phyloP scores from a whole-genome alignment of 306 rosid species.

The Senna tora region DNA sequence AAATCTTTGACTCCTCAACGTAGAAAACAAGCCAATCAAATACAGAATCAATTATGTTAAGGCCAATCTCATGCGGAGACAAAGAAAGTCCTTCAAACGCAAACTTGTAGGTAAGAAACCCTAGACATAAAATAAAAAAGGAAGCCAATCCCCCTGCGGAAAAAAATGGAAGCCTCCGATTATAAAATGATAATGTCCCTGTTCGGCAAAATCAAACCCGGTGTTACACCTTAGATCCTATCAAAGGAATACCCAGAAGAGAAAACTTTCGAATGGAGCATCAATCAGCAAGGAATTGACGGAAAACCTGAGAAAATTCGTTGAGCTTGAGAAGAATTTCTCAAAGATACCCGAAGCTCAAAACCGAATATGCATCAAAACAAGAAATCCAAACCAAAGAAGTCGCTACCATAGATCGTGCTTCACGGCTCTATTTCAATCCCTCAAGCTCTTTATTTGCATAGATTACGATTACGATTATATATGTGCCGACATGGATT shows the following conservation, averaged over 20 bases:
- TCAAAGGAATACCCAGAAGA: constrained; percentile 16
- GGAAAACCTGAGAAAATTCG: constrained; percentile 39
- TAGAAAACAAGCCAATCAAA: constrained; percentile 7
- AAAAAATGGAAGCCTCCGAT: neutral
- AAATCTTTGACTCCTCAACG: neutral
- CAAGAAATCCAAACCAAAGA: constrained; percentile 23
- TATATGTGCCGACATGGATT: neutral
- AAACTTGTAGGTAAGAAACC: constrained; percentile 39
- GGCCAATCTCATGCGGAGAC: constrained; percentile 20
- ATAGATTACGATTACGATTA: too few species aligned
- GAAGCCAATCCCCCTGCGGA: constrained; percentile 3
- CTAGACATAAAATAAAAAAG: constrained; percentile 12
- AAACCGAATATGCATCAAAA: constrained; percentile 32
- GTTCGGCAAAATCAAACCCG: neutral
- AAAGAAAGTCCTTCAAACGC: constrained; percentile 28
- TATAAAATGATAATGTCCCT: constrained; percentile 14
- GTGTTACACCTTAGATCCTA: constrained; percentile 8
- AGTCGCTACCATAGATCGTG: neutral
- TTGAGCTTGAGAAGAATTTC: constrained; percentile 29
- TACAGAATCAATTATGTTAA: constrained; percentile 14
- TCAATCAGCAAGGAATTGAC: constrained; percentile 19
- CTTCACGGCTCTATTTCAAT: neutral
- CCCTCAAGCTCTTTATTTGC: neutral
- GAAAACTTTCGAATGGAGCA: constrained; percentile 8
- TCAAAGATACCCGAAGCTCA: constrained; percentile 8